phyloP scores from a whole-genome alignment of 1,284 basidiomycete species.

The Apiotrichum domesticum region DNA sequence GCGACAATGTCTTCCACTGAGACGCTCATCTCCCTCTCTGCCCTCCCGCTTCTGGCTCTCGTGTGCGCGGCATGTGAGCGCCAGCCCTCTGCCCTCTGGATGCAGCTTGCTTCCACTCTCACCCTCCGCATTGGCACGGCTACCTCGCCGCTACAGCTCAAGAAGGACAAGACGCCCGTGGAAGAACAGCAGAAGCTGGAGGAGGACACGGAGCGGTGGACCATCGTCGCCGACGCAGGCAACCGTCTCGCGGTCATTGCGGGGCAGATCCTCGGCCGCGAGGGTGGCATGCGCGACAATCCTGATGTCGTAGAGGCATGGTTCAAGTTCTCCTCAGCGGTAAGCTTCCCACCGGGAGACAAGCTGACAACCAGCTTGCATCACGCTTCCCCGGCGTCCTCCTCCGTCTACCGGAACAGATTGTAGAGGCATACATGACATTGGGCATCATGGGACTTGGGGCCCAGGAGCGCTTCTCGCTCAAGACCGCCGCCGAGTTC shows the following conservation, averaged over 20 bases:
- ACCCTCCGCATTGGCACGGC: conserved; percentile 73
- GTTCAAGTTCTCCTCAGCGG: conserved; percentile 60
- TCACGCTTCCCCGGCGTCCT: conserved; percentile 67
- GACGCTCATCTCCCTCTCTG: conserved; percentile 69
- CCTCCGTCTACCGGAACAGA: conserved; percentile 60
- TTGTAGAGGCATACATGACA: conserved; percentile 64
- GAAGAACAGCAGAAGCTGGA: conserved; percentile 25
- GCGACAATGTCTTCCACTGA: conserved; percentile 38
- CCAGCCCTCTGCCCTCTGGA: conserved; percentile 73
- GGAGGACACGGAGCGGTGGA: conserved; percentile 30
- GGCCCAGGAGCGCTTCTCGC: conserved; percentile 77
- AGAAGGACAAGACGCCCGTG: conserved; percentile 26
- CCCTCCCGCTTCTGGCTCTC: conserved; percentile 68
- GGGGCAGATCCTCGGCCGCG: conserved; percentile 54
- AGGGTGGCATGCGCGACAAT: conserved; percentile 62
- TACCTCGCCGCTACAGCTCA: conserved; percentile 28
- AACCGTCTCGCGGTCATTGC: conserved; percentile 60
- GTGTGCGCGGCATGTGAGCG: conserved; percentile 68
- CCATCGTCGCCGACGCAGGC: conserved; percentile 49
- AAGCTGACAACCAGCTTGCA: conserved; percentile 53
- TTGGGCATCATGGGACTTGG: conserved; percentile 65
- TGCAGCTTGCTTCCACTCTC: conserved; percentile 69
- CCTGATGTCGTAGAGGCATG: conserved; percentile 84
- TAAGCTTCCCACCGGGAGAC: conserved; percentile 5
- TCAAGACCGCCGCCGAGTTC: conserved; percentile 74